Evolutionary conservation across 352 stramenopile genomes (phyloP).

Genomic region (Globisporangium spiculum): DNA sequence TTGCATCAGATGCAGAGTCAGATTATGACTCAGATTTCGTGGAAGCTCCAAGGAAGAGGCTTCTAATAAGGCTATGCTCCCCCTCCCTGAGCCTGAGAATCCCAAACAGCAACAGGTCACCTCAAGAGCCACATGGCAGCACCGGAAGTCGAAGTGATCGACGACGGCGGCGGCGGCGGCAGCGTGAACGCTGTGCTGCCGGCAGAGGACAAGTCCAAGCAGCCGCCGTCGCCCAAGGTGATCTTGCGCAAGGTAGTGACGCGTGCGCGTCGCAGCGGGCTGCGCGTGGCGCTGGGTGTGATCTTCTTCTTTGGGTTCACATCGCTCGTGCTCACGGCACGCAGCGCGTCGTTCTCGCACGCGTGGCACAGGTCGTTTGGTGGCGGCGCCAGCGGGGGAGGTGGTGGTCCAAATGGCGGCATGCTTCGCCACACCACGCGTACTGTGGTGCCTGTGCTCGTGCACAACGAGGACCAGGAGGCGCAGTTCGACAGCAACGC

Average conservation of each 20-base stretch:
- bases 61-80: too few species aligned
- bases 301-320: conserved; percentile 21
- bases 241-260: conserved; percentile 13
- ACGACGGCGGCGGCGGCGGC: not conserved
- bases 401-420: not conserved
- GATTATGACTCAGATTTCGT: too few species aligned
- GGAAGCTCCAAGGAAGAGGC: too few species aligned
- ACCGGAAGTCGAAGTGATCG: conserved; percentile 2
- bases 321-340: conserved; percentile 17
- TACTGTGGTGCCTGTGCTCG: conserved; percentile 18
- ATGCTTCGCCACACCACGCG: conserved; percentile 14
- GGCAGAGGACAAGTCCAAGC: not conserved
- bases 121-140: not conserved
- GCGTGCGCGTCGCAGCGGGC: conserved; percentile 10
- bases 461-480: conserved; percentile 12
- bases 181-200: not conserved
- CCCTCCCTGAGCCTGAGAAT: too few species aligned
- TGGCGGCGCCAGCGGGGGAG: not conserved
- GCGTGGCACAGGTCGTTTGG: conserved; percentile 12
- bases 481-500: conserved; percentile 15
- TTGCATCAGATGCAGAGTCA: too few species aligned
- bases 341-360: conserved; percentile 13
- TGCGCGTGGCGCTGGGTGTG: conserved; percentile 13
- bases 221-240: conserved; percentile 6
- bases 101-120: not conserved